phyloP scores from a whole-genome alignment of 768 basidiomycete genomes.

The Mrakia hoshinonis region DNA sequence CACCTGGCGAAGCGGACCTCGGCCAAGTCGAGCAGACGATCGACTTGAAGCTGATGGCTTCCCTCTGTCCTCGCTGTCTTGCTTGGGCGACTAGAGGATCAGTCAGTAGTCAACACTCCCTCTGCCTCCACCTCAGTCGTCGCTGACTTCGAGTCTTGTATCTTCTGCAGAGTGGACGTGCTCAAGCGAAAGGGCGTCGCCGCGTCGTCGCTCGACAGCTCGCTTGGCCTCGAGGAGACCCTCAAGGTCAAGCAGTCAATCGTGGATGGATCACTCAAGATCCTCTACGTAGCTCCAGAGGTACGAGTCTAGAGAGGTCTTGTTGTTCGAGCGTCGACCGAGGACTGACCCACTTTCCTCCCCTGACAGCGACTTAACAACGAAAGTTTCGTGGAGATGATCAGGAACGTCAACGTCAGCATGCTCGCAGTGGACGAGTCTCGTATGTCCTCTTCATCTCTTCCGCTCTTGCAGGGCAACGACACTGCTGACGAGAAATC shows the following conservation, averaged over 20 bases:
- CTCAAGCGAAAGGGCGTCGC: slow-evolving; percentile 40
- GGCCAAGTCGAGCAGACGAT: not conserved
- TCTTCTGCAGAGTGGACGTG: slow-evolving; percentile 38
- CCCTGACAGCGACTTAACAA: slow-evolving; percentile 44
- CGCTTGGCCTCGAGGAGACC: slow-evolving; percentile 38
- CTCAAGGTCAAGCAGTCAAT: slow-evolving; percentile 43
- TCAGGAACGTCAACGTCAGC: slow-evolving; percentile 45
- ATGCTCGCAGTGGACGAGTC: slow-evolving; percentile 50
- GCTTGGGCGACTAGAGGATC: not conserved
- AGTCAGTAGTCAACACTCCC: not conserved
- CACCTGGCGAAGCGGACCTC: not conserved
- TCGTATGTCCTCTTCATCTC: slow-evolving; percentile 42
- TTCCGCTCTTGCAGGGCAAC: too few species aligned
- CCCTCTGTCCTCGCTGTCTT: not conserved
- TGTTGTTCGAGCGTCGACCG: too few species aligned
- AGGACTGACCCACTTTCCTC: not conserved
- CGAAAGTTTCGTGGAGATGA: slow-evolving; percentile 46
- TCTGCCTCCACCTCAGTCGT: too few species aligned
- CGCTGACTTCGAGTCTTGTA: not conserved
- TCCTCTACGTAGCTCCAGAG: slow-evolving; percentile 50
- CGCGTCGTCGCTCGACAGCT: slow-evolving; percentile 45
- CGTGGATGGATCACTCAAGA: slow-evolving; percentile 44
- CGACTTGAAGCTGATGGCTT: not conserved
- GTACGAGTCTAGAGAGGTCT: slow-evolving; percentile 35
- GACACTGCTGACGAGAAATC: too few species aligned